These are phyloP conservation scores for Bolboschoenus planiculmis DNA, from an alignment of 176 grass and related monocot genomes.

Conservation along the genomic window DNA sequence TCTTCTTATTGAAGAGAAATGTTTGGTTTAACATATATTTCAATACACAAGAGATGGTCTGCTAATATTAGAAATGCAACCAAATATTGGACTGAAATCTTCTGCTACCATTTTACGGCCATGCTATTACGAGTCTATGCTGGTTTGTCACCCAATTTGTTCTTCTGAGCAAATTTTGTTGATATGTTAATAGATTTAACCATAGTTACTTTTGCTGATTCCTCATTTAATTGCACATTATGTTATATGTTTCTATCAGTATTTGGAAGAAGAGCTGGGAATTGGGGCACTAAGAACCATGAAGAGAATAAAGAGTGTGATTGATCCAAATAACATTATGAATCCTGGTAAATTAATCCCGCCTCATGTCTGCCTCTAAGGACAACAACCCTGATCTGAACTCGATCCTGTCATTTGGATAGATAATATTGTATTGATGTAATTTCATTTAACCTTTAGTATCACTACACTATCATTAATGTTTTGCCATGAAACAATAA, in stretches of 20 bases:
- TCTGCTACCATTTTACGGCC: not conserved
- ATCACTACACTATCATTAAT: not conserved
- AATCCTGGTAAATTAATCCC: conserved; percentile 95
- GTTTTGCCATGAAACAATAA: not conserved
- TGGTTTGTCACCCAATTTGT: not conserved
- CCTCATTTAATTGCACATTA: not conserved
- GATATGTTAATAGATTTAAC: not conserved
- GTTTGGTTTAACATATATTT: conserved; percentile 4
- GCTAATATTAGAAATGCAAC: not conserved
- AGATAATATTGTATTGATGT: not conserved
- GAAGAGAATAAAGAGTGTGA: conserved; percentile 83
- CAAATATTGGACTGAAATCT: not conserved
- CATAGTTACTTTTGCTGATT: not conserved
- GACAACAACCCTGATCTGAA: not conserved
- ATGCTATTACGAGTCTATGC: not conserved
- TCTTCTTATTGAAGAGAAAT: not conserved
- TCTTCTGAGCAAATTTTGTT: not conserved
- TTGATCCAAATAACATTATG: conserved; percentile 97
- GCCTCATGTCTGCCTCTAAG: conserved; percentile 77
- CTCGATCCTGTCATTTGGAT: not conserved
- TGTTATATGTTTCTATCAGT: conserved; percentile 29
- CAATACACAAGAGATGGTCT: not conserved
- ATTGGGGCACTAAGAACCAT: conserved; percentile 84
- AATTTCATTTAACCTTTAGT: not conserved
- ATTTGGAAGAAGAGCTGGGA: conserved; percentile 93